Base-by-base conservation (phyloP, 495 filamentous ascomycete genomes). In the Massariosphaeria phaeospora region DNA sequence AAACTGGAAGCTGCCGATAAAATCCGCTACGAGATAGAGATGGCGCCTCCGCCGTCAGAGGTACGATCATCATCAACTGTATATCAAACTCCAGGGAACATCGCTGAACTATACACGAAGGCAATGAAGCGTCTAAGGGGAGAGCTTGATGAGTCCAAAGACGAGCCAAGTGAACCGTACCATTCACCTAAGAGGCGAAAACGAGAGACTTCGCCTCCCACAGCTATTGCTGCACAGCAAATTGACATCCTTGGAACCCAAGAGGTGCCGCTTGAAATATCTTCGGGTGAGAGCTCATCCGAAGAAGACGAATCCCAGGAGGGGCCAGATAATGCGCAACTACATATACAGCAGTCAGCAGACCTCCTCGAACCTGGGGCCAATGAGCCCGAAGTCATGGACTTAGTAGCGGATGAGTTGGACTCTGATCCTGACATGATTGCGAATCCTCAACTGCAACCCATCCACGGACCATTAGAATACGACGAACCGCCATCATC, bases 1-100 rank as follows among this genome's bases (percentile, higher is more conserved):
- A 17, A 8, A 0, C 34, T 57, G 41, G 59, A 57, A 54, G 41
- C 35, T 34, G 53, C 48, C 15, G 59, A 62, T 21, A 49, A 18
- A 33, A 31, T 20, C 17, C 52, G 47, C 17, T 30, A 30, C 25
- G 40, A 50, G 26, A 15, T 51, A 25, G 48, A 62, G 42, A 53
- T 8, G 9, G 18, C 6, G 15, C 30, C 18, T 13, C 8, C 27
- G 7, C 20, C 20, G 13, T 27, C 47, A 24, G 25, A 50, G 26
- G 30, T 39, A 45, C 20, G 25, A 45, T 39, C 34, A n/a, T 46
- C 46, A 18, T 27, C 27, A n/a, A 55, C 52, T 23, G 24, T 43
- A 6, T 1, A 36, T 20, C 30, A 51, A 18, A 52, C 41, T 34
- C 41, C 46, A 29, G 23, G 36, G n/a, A 41, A 35, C 30, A 33